Percentiles rank a stretch among this genome's conserved stretches.
phyloP scores from a whole-genome alignment of 306 rosid species.

The Malus domestica region DNA sequence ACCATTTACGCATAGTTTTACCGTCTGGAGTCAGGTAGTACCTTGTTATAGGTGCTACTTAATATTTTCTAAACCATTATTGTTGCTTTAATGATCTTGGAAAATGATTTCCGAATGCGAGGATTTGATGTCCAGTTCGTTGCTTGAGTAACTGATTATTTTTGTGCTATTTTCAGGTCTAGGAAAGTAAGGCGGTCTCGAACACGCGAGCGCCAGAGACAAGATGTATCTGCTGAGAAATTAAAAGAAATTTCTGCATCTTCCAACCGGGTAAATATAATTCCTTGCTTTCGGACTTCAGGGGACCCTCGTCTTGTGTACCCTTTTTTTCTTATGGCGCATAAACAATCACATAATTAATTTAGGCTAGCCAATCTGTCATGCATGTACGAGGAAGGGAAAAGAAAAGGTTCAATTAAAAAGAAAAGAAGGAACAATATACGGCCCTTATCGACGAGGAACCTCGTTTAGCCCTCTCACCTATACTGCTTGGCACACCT shows the following conservation, averaged over 20 bases:
- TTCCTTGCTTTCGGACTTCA: not conserved
- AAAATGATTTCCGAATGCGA: not conserved
- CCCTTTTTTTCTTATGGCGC: not conserved
- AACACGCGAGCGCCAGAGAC: slow-evolving; percentile 34
- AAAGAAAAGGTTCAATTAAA: not conserved
- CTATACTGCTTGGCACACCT: not conserved
- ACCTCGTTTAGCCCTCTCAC: not conserved
- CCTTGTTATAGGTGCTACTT: not conserved
- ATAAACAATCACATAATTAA: not conserved
- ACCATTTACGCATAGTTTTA: not conserved
- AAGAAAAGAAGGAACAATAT: not conserved
- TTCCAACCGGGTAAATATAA: slow-evolving; percentile 36
- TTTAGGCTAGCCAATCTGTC: not conserved
- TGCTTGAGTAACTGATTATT: slow-evolving; percentile 1
- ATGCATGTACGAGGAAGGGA: not conserved
- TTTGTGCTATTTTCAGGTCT: slow-evolving; percentile 27
- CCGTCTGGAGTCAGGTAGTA: not conserved
- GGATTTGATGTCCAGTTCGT: not conserved
- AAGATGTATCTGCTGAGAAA: slow-evolving; percentile 28
- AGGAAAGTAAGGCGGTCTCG: slow-evolving; percentile 50
- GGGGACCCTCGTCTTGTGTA: not conserved
- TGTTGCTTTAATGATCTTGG: not conserved
- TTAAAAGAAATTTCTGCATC: slow-evolving; percentile 26
- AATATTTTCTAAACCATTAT: not conserved
- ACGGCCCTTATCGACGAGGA: not conserved